Conservation (phyloP, 305 asterid genomes). For the Fraxinus nigra region DNA sequence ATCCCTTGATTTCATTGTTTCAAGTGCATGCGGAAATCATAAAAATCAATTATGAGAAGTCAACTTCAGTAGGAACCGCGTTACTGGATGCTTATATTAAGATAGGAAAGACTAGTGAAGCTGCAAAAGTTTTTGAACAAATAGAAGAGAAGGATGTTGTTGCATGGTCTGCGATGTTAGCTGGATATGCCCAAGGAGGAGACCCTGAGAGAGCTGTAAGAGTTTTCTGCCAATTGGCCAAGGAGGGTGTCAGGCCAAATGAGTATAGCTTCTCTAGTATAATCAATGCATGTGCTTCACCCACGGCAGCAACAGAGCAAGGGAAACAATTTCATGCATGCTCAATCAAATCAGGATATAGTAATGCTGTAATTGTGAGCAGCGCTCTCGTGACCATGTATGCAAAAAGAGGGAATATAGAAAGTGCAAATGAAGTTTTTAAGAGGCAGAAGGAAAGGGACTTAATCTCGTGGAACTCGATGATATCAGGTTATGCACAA, state of each 20-base stretch:
- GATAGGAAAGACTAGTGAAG: slow-evolving; percentile 45
- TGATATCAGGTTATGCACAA: slow-evolving; percentile 83
- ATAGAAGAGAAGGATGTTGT: slow-evolving; percentile 77
- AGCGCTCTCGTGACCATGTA: slow-evolving; percentile 93
- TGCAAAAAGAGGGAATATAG: slow-evolving; percentile 83
- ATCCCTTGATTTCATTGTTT: slow-evolving; percentile 46
- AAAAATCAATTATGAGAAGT: slow-evolving; percentile 63
- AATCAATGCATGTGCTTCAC: slow-evolving; percentile 70
- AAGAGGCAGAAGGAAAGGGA: slow-evolving; percentile 71
- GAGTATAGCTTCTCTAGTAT: slow-evolving; percentile 83
- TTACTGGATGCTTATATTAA: slow-evolving; percentile 73
- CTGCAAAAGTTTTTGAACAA: slow-evolving; percentile 56
- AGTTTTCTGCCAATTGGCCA: slow-evolving; percentile 44
- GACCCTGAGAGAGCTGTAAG: slow-evolving; percentile 63
- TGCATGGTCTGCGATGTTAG: slow-evolving; percentile 94
- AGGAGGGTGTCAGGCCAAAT: slow-evolving; percentile 69
- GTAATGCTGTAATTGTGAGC: slow-evolving; percentile 65
- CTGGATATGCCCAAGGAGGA: slow-evolving; percentile 72
- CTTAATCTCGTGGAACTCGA: slow-evolving; percentile 86
- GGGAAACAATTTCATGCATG: slow-evolving; percentile 86
- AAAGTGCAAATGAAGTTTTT: slow-evolving; percentile 71
- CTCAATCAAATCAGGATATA: slow-evolving; percentile 57
- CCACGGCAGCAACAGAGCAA: slow-evolving; percentile 65
- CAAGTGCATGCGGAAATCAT: slow-evolving; percentile 75
- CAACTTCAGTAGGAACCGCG: slow-evolving; percentile 79